Evolutionary conservation across 1,139 yeast species (phyloP).

Genomic region (Pichia cactophila): DNA sequence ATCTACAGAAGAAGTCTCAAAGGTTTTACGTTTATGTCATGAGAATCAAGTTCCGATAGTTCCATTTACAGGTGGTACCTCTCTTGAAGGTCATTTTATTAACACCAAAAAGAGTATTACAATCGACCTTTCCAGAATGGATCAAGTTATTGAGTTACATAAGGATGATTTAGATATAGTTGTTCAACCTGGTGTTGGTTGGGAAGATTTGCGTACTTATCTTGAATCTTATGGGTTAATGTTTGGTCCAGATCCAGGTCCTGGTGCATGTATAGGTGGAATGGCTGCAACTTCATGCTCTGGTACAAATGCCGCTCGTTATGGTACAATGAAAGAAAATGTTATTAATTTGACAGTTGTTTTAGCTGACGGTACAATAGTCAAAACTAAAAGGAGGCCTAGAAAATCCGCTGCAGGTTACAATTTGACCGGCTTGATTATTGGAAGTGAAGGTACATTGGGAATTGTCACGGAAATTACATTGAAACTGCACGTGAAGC

Average conservation of each 20-base stretch:
- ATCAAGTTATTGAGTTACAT: constrained; percentile 45
- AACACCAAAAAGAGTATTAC: constrained; percentile 65
- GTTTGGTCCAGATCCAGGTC: constrained; percentile 79
- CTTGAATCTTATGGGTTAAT: constrained; percentile 42
- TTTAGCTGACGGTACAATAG: constrained; percentile 69
- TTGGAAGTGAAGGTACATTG: constrained; percentile 73
- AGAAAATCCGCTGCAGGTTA: constrained; percentile 76
- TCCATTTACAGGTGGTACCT: constrained; percentile 82
- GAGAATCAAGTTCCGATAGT: constrained; percentile 61
- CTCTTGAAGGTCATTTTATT: constrained; percentile 81
- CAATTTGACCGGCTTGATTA: constrained; percentile 56
- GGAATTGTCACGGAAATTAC: constrained; percentile 75
- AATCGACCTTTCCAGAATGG: constrained; percentile 54
- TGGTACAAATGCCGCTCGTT: constrained; percentile 73
- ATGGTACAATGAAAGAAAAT: constrained; percentile 74
- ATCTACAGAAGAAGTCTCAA: constrained; percentile 61
- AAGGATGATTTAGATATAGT: constrained; percentile 60
- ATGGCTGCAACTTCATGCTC: constrained; percentile 72
- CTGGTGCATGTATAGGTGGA: constrained; percentile 74
- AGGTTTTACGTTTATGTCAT: constrained; percentile 59
- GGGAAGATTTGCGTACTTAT: constrained; percentile 63
- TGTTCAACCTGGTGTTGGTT: constrained; percentile 72
- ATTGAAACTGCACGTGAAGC: constrained; percentile 57
- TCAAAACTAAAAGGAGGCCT: constrained; percentile 67
- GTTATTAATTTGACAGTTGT: constrained; percentile 67